Base-by-base conservation (phyloP, 768 basidiomycete species). In the Boletus vermiculosoides region DNA sequence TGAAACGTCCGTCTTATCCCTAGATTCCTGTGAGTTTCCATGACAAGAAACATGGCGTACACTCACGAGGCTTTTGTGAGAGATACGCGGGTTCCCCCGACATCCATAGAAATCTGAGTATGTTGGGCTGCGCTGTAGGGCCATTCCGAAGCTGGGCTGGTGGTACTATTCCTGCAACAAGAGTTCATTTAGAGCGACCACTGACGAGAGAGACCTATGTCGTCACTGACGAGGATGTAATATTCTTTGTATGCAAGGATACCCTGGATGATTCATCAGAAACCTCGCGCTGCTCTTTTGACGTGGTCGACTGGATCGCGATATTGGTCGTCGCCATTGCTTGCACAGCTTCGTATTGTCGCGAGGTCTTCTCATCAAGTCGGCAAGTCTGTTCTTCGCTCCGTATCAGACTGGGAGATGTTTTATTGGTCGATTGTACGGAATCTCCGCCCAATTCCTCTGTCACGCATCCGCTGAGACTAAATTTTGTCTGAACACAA, bases 31-130 rank as follows among this genome's bases (percentile, higher is more conserved):
- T 64, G 39, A 61, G 33, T 13, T 41, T 36, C 31, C 6, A 16
- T 10, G 5, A 46, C 13, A 22, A 45, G 13, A 53, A 46, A 39
- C n/a, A 41, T 28, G 10, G 3, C 16, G 13, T 1, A 18, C 31
- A 47, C 63, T 48, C 33, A 63, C 62, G 30, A 34, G 9, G 39
- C 13, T 16, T 42, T 30, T 28, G 36, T 18, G 18, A 45, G 18
- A 15, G 34, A 36, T 9, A 31, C 10, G 5, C 3, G 16, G 3
- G 25, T 33, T 44, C 25, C 28, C 12, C 48, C 39, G 1, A n/a
- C 15, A 16, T 33, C 50, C 9, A 25, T 20, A n/a, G 50, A 30
- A 11, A 40, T 36, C 10, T 62, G 47, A n/a, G 13, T 6, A 3
- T 33, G 6, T 18, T 50, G 5, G 1, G n/a, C 25, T 15, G 23